Percentiles rank a stretch among this genome's conserved stretches.
Evolutionary conservation across 2,329 filamentous ascomycete species (phyloP).

Genomic region (Monilinia fructicola): DNA sequence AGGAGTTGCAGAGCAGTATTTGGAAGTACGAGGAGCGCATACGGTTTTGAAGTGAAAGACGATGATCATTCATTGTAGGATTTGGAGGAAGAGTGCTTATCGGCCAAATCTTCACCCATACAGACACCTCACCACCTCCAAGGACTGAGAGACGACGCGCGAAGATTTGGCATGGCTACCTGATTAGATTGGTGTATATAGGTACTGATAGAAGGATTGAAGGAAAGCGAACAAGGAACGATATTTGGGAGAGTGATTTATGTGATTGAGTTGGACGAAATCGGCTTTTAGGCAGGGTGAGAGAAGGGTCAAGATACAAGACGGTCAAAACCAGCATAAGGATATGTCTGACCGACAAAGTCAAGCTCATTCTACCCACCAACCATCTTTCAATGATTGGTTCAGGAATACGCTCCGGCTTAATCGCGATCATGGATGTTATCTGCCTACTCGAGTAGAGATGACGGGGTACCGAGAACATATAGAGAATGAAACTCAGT

Average conservation of each 20-base stretch:
- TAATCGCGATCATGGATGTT: conserved; percentile 82
- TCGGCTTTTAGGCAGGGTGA: neutral
- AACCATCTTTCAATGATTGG: conserved; percentile 71
- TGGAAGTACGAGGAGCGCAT: conserved; percentile 88
- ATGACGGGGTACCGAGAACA: conserved; percentile 79
- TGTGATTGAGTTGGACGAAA: neutral
- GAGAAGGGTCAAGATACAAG: neutral
- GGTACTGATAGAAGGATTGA: neutral
- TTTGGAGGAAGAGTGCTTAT: conserved; percentile 4
- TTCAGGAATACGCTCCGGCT: conserved; percentile 96
- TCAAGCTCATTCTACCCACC: conserved; percentile 94
- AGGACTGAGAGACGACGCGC: neutral
- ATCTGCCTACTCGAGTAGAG: conserved; percentile 61
- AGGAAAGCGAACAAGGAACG: neutral
- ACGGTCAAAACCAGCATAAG: neutral
- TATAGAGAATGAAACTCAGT: conserved; percentile 63
- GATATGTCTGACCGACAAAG: conserved; percentile 59
- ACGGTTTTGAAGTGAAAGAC: conserved; percentile 57
- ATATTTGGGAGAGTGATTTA: neutral
- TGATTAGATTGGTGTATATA: neutral
- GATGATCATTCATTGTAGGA: neutral
- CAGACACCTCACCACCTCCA: neutral
- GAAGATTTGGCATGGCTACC: neutral
- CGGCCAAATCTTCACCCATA: neutral
- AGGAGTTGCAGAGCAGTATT: conserved; percentile 79